Evolutionary conservation across 2,329 filamentous ascomycete species (phyloP), one percentile per base, ranked within the genome.

Genomic region (Fusarium sp.): DNA sequence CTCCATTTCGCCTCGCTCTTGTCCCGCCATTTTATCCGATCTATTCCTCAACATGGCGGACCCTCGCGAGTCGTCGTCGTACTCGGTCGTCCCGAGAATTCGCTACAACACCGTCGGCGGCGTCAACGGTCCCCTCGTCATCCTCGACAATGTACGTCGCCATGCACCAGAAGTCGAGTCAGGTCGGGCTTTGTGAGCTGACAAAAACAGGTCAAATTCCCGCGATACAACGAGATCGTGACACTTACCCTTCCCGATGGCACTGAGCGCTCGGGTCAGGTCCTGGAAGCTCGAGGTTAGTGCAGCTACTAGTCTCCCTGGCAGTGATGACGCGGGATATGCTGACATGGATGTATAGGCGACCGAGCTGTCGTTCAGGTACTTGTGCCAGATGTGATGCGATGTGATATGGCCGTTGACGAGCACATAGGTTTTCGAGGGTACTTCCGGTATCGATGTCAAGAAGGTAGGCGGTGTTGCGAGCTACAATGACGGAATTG

Each of bases 41-140:
- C 39, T 39, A 57, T 61, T 51, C 61, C 68, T 75, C 62, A 75
- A 70, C 69, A 84, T 84, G 82, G 72, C 78, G 71, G 84, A 87
- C 76, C 82, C 82, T 54, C 81, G 84, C 74, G 82, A 84, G 70
- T 80, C 84, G 63, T 84, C 82, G 57, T 84, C 83, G 64, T 87
- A 86, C 77, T 84, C 82, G 62, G 79, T 87, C 70, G 76, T 81
- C 68, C 84, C 84, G 57, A 79, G 84, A 72, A 78, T 98, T 79
- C 88, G 90, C 73, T 99, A 99, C 87, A 99, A 99, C 83, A 99
- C 95, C 71, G 93, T 99, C 75, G 92, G 93, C 74, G 94, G 94
- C 82, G 89, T 99, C 79, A 99, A 99, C 81, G 95, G 95, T 57
- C 95, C 95, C 72, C 86, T 99, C 78, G 95, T 99, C 75, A 94